A percentile compares a stretch with the other conserved stretches of the same genome.
Evolutionary conservation across 768 basidiomycete species (phyloP).

Genomic region (Sistotremastrum niveocremeum): DNA sequence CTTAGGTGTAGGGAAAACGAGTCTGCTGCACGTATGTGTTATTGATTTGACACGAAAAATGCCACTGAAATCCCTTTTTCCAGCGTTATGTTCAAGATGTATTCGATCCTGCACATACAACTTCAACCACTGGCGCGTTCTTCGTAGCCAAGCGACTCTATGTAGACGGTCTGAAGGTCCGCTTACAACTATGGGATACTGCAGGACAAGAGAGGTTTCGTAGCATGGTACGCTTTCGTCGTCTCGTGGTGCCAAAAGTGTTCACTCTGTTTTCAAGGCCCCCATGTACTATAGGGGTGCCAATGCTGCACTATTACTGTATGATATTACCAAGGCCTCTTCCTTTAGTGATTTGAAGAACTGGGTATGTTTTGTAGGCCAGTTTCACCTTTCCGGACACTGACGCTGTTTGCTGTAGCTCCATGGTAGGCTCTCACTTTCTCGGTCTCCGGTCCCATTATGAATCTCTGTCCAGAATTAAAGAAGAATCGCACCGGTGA

Average conservation of each 20-base stretch:
- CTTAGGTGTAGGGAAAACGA: conserved; percentile 85
- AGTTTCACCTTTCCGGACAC: neutral
- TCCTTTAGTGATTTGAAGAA: conserved; percentile 85
- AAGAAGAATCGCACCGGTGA: conserved; percentile 84
- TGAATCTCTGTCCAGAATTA: conserved; percentile 40
- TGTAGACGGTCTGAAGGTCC: conserved; percentile 74
- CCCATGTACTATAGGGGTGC: conserved; percentile 97
- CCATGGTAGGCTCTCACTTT: conserved; percentile 2
- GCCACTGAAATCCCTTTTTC: too few species aligned
- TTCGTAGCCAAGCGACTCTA: conserved; percentile 89
- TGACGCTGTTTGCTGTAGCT: neutral
- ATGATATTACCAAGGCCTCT: conserved; percentile 84
- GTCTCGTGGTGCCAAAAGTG: conserved; percentile 5
- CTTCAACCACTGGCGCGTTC: conserved; percentile 85
- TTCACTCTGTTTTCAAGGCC: conserved; percentile 35
- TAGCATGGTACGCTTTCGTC: conserved; percentile 51
- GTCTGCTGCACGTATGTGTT: conserved; percentile 44
- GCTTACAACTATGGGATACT: conserved; percentile 85
- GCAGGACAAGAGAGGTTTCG: conserved; percentile 90
- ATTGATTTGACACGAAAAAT: too few species aligned
- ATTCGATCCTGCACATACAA: conserved; percentile 79
- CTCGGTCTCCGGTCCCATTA: neutral
- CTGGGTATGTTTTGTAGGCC: conserved; percentile 35
- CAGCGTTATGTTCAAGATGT: conserved; percentile 75
- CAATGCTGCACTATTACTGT: conserved; percentile 85